These are phyloP conservation scores for Strobilomyces confusus DNA, from an alignment of 768 basidiomycete genomes.

Conservation along the genomic window DNA sequence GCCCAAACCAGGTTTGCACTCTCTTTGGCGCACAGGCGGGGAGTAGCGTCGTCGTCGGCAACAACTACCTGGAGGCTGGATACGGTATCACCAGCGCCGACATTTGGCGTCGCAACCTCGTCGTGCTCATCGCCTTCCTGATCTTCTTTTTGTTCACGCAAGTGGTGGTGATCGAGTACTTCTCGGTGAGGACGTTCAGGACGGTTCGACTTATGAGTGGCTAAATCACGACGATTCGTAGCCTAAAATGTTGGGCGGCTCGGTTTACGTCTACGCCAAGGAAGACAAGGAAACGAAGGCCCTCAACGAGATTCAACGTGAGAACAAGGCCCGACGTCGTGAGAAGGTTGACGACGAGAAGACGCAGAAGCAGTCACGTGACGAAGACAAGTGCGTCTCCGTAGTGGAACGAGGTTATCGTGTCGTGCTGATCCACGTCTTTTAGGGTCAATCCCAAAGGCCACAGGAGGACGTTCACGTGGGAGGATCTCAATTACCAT, in stretches of 20 bases:
- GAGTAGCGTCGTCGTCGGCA: constrained; percentile 50
- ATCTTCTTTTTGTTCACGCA: constrained; percentile 67
- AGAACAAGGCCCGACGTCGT: constrained; percentile 45
- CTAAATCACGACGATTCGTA: constrained; percentile 9
- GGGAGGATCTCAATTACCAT: constrained; percentile 74
- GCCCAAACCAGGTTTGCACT: constrained; percentile 75
- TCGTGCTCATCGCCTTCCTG: constrained; percentile 69
- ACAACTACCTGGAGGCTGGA: constrained; percentile 55
- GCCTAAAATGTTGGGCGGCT: constrained; percentile 34
- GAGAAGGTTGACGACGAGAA: constrained; percentile 29
- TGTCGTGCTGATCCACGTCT: neutral
- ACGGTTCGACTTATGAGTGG: neutral
- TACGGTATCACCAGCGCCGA: constrained; percentile 48
- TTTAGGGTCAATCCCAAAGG: neutral
- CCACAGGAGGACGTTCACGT: constrained; percentile 58
- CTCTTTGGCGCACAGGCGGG: constrained; percentile 64
- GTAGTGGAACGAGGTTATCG: neutral
- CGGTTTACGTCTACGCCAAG: constrained; percentile 56
- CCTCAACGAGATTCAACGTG: constrained; percentile 48
- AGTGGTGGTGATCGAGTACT: constrained; percentile 60
- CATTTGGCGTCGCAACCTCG: constrained; percentile 65
- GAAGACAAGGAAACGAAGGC: constrained; percentile 52
- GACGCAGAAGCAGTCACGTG: constrained; percentile 19
- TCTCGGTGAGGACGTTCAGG: constrained; percentile 42
- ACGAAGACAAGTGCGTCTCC: constrained; percentile 13